Conservation (phyloP, 2,329 filamentous ascomycete species). For the Fusarium irregulare region DNA sequence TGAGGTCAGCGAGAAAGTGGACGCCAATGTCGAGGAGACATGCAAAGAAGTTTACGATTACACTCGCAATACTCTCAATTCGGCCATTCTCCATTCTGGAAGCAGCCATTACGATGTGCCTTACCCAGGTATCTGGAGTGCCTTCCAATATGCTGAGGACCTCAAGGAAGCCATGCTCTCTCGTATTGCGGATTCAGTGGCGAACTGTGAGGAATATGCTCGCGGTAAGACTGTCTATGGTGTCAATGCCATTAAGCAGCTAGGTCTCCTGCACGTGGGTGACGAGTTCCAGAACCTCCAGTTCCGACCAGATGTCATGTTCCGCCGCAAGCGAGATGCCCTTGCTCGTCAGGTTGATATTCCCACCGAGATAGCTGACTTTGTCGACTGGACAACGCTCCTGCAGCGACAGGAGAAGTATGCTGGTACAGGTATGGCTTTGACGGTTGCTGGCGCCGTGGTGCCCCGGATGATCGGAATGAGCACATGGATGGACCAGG, state of each 20-base stretch:
- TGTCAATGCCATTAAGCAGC: conserved; percentile 87
- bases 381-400: conserved; percentile 86
- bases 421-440: conserved; percentile 91
- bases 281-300: conserved; percentile 86
- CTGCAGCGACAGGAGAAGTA: conserved; percentile 94
- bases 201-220: conserved; percentile 86
- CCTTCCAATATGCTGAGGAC: conserved; percentile 93
- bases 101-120: conserved; percentile 82
- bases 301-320: conserved; percentile 95
- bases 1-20: conserved; percentile 84
- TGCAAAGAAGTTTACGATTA: conserved; percentile 88
- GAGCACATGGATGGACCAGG: conserved; percentile 89
- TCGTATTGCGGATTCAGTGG: conserved; percentile 83
- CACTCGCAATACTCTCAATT: conserved; percentile 78
- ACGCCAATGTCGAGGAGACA: conserved; percentile 83
- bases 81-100: conserved; percentile 81
- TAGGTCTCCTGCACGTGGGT: conserved; percentile 89
- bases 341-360: conserved; percentile 88
- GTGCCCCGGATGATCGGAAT: conserved; percentile 85
- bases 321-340: conserved; percentile 82
- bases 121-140: conserved; percentile 86
- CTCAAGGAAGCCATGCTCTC: conserved; percentile 92
- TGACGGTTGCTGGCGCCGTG: conserved; percentile 89
- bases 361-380: conserved; percentile 89
- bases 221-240: conserved; percentile 80